A percentile compares a stretch with the other conserved stretches of the same genome.
Conservation (phyloP, 352 stramenopile species). For the Globisporangium sylvaticum region DNA sequence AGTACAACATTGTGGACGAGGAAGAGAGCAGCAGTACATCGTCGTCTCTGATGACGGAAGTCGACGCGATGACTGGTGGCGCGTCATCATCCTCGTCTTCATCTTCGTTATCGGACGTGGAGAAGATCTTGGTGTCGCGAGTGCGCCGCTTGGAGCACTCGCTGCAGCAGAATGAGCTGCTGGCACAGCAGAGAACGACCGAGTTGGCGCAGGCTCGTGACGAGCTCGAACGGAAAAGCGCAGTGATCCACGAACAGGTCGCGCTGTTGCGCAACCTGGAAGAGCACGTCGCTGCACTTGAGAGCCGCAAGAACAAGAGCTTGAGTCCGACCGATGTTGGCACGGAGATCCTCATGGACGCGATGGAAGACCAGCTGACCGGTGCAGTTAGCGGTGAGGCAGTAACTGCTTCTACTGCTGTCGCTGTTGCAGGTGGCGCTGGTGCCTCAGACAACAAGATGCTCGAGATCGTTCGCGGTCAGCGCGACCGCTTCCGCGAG, state of each 20-base stretch:
- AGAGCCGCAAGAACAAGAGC: constrained; percentile 31
- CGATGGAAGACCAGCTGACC: constrained; percentile 56
- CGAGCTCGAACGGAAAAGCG: constrained; percentile 29
- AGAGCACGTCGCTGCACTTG: constrained; percentile 58
- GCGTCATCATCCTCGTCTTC: constrained; percentile 4
- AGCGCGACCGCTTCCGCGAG: constrained; percentile 80
- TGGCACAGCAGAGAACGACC: constrained; percentile 26
- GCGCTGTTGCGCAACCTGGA: constrained; percentile 54
- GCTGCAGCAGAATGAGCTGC: constrained; percentile 61
- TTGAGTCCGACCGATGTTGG: constrained; percentile 41
- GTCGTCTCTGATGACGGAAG: constrained; percentile 11
- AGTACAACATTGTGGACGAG: constrained; percentile 83
- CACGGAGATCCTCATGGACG: constrained; percentile 67
- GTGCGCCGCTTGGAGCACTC: constrained; percentile 69
- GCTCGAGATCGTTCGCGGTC: constrained; percentile 77
- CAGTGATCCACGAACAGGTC: constrained; percentile 48
- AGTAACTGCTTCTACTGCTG: not conserved
- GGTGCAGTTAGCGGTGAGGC: constrained; percentile 1
- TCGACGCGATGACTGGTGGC: not conserved
- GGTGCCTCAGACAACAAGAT: constrained; percentile 61
- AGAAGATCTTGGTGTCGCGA: constrained; percentile 61
- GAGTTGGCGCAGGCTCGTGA: constrained; percentile 31
- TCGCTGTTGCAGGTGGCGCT: constrained; percentile 6
- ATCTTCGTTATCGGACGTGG: constrained; percentile 25
- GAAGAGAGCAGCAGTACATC: constrained; percentile 30